These are phyloP conservation scores for Gillenia trifoliata DNA, from an alignment of 306 rosid genomes.

Conservation along the genomic window DNA sequence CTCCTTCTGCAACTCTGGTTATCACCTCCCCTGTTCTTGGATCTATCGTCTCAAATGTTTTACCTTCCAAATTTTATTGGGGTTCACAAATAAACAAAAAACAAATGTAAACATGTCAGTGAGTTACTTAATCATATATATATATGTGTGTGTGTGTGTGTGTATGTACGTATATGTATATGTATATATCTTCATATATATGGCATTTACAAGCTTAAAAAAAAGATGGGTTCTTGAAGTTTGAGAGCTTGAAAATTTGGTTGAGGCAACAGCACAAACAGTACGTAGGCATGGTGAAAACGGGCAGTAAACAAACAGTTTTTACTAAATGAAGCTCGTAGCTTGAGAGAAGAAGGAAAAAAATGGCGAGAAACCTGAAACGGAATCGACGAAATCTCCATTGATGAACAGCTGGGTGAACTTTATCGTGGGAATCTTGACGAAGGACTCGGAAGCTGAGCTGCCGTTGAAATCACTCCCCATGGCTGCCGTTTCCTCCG, in stretches of 20 bases:
- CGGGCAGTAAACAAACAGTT: background rate
- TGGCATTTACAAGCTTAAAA: too few relatives aligned
- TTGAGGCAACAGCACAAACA: too few relatives aligned
- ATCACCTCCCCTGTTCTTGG: conserved; percentile 65
- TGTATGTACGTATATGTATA: too few relatives aligned
- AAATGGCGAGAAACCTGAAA: conserved; percentile 50
- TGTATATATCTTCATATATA: background rate
- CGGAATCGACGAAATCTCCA: conserved; percentile 67
- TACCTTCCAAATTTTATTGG: conserved; percentile 34
- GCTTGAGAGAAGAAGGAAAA: background rate
- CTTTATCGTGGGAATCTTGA: conserved; percentile 49
- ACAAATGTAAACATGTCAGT: background rate
- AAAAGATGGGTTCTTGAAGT: background rate
- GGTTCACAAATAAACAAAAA: background rate
- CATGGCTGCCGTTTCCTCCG: conserved; percentile 21
- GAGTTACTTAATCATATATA: background rate
- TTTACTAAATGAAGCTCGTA: background rate
- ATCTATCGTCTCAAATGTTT: conserved; percentile 75
- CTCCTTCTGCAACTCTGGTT: conserved; percentile 54
- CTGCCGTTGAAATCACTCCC: conserved; percentile 23
- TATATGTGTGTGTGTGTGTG: too few relatives aligned
- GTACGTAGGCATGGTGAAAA: too few relatives aligned
- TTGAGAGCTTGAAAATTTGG: background rate
- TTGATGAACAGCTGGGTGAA: conserved; percentile 93
- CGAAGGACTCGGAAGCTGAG: conserved; percentile 12